phyloP scores from a whole-genome alignment of 352 stramenopile species.

The Globisporangium solare region DNA sequence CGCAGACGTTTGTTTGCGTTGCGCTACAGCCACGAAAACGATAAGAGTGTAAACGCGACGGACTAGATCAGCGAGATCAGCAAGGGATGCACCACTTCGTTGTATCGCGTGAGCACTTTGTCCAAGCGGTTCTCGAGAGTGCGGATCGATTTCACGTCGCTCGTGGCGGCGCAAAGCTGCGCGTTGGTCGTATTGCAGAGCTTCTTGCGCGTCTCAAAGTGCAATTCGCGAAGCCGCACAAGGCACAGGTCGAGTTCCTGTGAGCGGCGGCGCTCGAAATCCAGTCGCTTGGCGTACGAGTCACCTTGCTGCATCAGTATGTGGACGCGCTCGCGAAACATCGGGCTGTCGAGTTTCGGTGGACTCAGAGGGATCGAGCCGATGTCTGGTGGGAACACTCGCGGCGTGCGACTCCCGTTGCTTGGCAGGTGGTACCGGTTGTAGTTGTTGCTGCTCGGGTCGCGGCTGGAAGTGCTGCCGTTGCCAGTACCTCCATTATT shows the following conservation, averaged over 20 bases:
- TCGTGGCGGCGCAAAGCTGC: slow-evolving; percentile 40
- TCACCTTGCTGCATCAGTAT: slow-evolving; percentile 72
- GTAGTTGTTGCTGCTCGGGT: slow-evolving; percentile 4
- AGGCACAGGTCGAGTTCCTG: slow-evolving; percentile 46
- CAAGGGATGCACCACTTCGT: slow-evolving; percentile 46
- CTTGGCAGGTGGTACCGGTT: slow-evolving; percentile 41
- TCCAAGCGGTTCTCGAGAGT: slow-evolving; percentile 81
- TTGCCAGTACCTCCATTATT: slow-evolving; percentile 5
- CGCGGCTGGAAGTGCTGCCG: neutral
- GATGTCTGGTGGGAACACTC: slow-evolving; percentile 52
- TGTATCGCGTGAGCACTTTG: slow-evolving; percentile 81
- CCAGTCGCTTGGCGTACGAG: slow-evolving; percentile 63
- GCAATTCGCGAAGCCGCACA: slow-evolving; percentile 25
- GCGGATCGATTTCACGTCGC: slow-evolving; percentile 55
- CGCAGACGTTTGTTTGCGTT: slow-evolving; percentile 79
- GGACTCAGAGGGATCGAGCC: slow-evolving; percentile 55
- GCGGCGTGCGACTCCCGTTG: slow-evolving; percentile 29
- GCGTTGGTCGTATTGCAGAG: slow-evolving; percentile 46
- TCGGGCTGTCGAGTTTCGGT: slow-evolving; percentile 64
- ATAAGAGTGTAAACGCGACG: neutral
- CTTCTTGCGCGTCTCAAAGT: slow-evolving; percentile 49
- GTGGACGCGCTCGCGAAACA: slow-evolving; percentile 62
- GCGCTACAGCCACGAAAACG: slow-evolving; percentile 20
- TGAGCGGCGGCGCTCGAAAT: slow-evolving; percentile 48
- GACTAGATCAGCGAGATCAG: neutral